Base-by-base conservation (phyloP, 2,329 filamentous ascomycete genomes). In the Claviceps sp. region DNA sequence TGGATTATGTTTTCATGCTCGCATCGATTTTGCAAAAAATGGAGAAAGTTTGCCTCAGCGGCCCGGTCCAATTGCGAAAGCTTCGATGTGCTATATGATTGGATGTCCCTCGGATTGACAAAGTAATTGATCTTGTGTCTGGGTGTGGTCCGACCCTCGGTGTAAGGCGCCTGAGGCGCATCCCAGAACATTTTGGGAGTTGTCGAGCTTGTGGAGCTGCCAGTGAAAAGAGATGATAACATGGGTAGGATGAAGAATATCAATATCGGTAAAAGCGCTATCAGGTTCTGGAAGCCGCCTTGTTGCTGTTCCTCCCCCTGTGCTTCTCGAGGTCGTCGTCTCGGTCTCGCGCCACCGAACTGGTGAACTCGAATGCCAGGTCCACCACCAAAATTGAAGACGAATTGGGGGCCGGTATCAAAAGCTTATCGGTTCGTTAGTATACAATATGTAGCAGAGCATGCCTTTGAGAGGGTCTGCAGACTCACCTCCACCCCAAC, bases 281-380 rank as follows among this genome's bases (percentile, higher is more conserved):
- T 70, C 58, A 95, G 65, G 58, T 80, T 77, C 63, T 74, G 73
- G 60, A 82, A 63, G 48, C 73, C 77, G 48, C 77, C 73, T 55
- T 73, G 66, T 60, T 73, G 73, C 62, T 70, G 70, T 56, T 73
- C 70, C 59, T 68, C 74, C 55, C 70, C 74, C 57, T 77, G 79
- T 37, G 77, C 75, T 58, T 84, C 75, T 62, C 78, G 81, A 19
- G 90, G 89, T 63, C 93, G 78, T 68, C 85, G 76, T 60, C 89
- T 80, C 24, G 90, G 89, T 51, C 79, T 76, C 5, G 73, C 77
- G 51, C 93, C 91, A 60, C 90, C 91, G 67, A 98, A 97, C 65
- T 96, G 91, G 67, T 97, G 93, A 55, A 98, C 89, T 55, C 91
- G 82, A 61, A 98, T 83, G 19, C 90, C 91, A 3, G 91, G 89